These are phyloP conservation scores for Monilinia laxa DNA, from an alignment of 2,329 filamentous ascomycete species.

Conservation along the genomic window DNA sequence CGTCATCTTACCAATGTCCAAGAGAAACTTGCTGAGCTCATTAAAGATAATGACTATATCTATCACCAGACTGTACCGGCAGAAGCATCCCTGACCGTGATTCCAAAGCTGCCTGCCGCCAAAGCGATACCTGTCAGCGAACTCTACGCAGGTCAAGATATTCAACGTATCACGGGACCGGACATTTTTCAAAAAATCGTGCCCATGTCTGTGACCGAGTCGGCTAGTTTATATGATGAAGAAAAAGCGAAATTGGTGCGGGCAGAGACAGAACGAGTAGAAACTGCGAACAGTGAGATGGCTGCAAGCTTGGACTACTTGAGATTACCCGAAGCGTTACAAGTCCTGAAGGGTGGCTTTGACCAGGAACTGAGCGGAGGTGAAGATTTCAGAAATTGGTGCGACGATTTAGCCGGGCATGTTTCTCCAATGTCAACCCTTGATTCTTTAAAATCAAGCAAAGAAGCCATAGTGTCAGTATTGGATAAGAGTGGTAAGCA, in stretches of 20 bases:
- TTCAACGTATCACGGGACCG: slow-evolving; percentile 92
- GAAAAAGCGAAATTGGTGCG: slow-evolving; percentile 95
- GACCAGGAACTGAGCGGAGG: slow-evolving; percentile 87
- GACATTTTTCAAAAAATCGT: slow-evolving; percentile 97
- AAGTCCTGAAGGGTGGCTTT: slow-evolving; percentile 88
- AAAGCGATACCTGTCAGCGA: slow-evolving; percentile 98
- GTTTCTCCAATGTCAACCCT: slow-evolving; percentile 77
- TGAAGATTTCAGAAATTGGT: slow-evolving; percentile 91
- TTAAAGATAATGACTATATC: slow-evolving; percentile 97
- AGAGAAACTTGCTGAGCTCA: slow-evolving; percentile 71
- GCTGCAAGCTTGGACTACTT: slow-evolving; percentile 92
- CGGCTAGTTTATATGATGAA: slow-evolving; percentile 94
- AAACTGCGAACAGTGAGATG: slow-evolving; percentile 93
- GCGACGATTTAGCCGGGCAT: slow-evolving; percentile 84
- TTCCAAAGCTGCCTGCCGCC: slow-evolving; percentile 88
- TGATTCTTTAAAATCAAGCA: slow-evolving; percentile 74
- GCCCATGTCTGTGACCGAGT: slow-evolving; percentile 92
- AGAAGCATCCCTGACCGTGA: slow-evolving; percentile 75
- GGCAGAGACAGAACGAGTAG: slow-evolving; percentile 89
- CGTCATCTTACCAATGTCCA: slow-evolving; percentile 78
- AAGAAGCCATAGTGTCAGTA: slow-evolving; percentile 67
- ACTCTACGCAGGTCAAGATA: slow-evolving; percentile 94
- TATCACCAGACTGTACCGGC: slow-evolving; percentile 91
- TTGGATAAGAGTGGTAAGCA: slow-evolving; percentile 83
- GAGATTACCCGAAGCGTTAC: slow-evolving; percentile 82